Conservation (phyloP, 306 rosid species). For the Sphenostylis stenocarpa region DNA sequence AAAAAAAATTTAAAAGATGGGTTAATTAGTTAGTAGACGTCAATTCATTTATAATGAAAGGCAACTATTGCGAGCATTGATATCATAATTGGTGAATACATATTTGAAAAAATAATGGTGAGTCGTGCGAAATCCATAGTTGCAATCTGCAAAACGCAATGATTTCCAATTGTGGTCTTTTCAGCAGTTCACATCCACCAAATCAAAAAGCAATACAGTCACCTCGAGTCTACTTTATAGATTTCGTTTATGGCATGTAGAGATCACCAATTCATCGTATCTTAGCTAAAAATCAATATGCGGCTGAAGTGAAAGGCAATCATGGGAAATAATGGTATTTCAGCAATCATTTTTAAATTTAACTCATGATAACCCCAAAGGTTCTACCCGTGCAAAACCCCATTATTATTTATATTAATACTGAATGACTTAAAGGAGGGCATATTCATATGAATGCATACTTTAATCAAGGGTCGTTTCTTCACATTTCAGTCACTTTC, state of each 20-base stretch:
- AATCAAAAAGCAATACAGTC: constrained; percentile 32
- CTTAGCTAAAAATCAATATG: constrained; percentile 17
- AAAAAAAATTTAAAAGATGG: neutral
- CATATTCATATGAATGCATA: constrained; percentile 28
- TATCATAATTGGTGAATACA: neutral
- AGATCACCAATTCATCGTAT: constrained; percentile 13
- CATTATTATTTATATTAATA: constrained; percentile 13
- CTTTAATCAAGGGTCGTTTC: constrained; percentile 38
- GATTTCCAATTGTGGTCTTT: constrained; percentile 26
- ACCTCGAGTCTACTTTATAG: constrained; percentile 9
- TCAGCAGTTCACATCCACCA: constrained; percentile 29
- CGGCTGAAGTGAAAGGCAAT: constrained; percentile 34
- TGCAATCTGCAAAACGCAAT: neutral
- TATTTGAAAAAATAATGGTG: neutral
- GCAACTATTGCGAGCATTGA: neutral
- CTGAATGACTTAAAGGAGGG: constrained; percentile 24
- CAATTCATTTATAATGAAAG: neutral
- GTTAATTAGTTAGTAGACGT: neutral
- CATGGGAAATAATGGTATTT: constrained; percentile 33
- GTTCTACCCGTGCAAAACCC: constrained; percentile 37
- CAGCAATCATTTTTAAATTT: constrained; percentile 20
- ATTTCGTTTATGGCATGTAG: neutral
- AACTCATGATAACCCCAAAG: constrained; percentile 21
- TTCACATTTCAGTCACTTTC: constrained; percentile 42
- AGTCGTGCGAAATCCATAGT: constrained; percentile 15